Conservation (phyloP, 2,329 filamentous ascomycete genomes). For the Piedraia hortae region DNA sequence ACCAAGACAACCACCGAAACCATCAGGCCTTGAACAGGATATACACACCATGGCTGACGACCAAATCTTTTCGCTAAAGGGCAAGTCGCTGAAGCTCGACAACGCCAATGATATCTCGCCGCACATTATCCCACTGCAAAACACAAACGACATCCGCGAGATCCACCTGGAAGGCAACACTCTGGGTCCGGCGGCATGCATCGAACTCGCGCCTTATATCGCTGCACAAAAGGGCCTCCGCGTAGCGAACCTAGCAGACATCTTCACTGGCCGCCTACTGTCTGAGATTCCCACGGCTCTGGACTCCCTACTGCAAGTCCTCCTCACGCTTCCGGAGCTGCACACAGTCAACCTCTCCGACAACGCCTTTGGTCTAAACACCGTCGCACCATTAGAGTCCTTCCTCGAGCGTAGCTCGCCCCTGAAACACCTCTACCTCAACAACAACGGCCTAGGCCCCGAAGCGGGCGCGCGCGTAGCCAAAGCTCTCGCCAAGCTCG, state of each 20-base stretch:
- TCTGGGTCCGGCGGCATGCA: conserved; percentile 64
- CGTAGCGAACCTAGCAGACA: conserved; percentile 78
- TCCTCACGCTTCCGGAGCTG: conserved; percentile 63
- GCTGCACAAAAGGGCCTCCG: conserved; percentile 47
- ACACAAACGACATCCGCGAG: conserved; percentile 52
- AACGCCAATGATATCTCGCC: conserved; percentile 63
- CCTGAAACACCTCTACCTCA: conserved; percentile 79
- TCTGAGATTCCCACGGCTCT: conserved; percentile 83
- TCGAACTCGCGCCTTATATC: conserved; percentile 58
- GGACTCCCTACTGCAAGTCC: conserved; percentile 55
- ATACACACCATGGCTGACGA: too few species aligned
- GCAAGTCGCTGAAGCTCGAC: conserved; percentile 77
- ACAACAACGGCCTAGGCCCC: conserved; percentile 93
- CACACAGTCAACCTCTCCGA: conserved; percentile 89
- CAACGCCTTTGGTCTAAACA: conserved; percentile 93
- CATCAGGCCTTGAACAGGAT: too few species aligned
- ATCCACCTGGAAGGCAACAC: conserved; percentile 77
- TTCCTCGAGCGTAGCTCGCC: conserved; percentile 76
- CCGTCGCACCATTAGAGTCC: conserved; percentile 68
- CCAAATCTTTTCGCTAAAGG: conserved; percentile 74
- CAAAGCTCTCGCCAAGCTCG: conserved; percentile 57
- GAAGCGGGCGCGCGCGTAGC: conserved; percentile 73
- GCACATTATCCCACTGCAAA: conserved; percentile 48
- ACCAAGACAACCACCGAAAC: too few species aligned
- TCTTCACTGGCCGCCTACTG: conserved; percentile 84